Percentiles rank a stretch among this genome's conserved stretches.
Evolutionary conservation across 768 basidiomycete genomes (phyloP).

Genomic region (Imleria badia): DNA sequence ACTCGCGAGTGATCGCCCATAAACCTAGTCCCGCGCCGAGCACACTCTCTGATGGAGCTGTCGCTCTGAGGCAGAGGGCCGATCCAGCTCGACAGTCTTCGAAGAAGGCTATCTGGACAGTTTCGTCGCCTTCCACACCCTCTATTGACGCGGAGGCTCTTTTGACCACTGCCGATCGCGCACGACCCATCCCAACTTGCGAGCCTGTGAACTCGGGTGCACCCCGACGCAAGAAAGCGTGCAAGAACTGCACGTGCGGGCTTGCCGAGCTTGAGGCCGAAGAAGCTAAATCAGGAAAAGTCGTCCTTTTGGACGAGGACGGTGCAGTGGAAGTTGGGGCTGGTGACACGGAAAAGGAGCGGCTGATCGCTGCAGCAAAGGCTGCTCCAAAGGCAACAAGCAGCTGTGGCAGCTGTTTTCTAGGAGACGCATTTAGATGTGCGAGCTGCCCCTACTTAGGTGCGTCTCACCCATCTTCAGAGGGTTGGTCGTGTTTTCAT

Average conservation of each 20-base stretch:
- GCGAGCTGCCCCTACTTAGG: constrained; percentile 95
- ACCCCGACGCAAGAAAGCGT: constrained; percentile 83
- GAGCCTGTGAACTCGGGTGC: constrained; percentile 55
- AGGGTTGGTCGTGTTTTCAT: constrained; percentile 9
- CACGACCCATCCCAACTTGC: constrained; percentile 73
- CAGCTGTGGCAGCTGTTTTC: constrained; percentile 95
- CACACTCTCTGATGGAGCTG: constrained; percentile 21
- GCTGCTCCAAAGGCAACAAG: constrained; percentile 87
- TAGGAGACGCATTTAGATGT: constrained; percentile 98
- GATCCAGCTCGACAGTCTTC: constrained; percentile 60
- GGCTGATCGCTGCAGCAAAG: constrained; percentile 62
- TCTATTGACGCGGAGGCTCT: constrained; percentile 81
- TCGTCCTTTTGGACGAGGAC: constrained; percentile 65
- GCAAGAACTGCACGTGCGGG: constrained; percentile 97
- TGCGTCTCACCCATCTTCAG: constrained; percentile 42
- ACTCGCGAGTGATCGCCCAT: constrained; percentile 60
- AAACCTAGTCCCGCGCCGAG: constrained; percentile 56
- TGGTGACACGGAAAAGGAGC: constrained; percentile 59
- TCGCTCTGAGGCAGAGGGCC: constrained; percentile 54
- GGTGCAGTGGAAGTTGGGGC: constrained; percentile 60
- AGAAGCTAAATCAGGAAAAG: constrained; percentile 58
- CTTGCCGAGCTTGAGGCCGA: constrained; percentile 90
- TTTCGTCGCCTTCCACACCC: constrained; percentile 67
- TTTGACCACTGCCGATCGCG: constrained; percentile 79
- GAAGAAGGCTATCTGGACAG: constrained; percentile 88